These are phyloP conservation scores for Xylaria sp. DNA, from an alignment of 2,329 filamentous ascomycete genomes.

Conservation along the genomic window DNA sequence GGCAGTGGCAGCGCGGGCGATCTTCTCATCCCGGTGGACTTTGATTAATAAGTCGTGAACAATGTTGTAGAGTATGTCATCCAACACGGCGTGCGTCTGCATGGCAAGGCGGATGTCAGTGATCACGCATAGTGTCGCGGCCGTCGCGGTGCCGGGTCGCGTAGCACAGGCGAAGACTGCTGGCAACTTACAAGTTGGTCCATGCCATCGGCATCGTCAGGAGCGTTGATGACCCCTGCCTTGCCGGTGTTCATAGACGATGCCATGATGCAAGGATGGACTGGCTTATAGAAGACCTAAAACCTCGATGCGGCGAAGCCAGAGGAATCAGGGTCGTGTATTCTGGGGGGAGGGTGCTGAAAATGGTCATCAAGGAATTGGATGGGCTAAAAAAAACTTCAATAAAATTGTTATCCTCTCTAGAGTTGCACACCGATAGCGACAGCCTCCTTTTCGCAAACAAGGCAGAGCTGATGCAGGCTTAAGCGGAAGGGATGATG, in stretches of 20 bases:
- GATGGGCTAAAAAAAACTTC: constrained; percentile 15
- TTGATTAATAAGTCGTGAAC: constrained; percentile 79
- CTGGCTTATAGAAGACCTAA: constrained; percentile 24
- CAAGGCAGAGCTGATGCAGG: constrained; percentile 35
- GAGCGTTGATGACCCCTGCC: constrained; percentile 66
- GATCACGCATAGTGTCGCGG: constrained; percentile 18
- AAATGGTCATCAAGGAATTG: constrained; percentile 27
- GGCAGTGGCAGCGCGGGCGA: constrained; percentile 72
- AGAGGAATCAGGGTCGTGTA: constrained; percentile 22
- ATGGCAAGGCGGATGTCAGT: constrained; percentile 25
- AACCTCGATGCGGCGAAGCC: constrained; percentile 27
- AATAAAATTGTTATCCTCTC: constrained; percentile 27
- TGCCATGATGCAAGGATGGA: constrained; percentile 38
- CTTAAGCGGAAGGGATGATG: constrained; percentile 38
- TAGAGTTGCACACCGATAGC: constrained; percentile 28
- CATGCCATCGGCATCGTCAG: constrained; percentile 62
- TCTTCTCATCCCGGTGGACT: constrained; percentile 82
- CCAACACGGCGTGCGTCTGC: constrained; percentile 73
- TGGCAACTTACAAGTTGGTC: constrained; percentile 66
- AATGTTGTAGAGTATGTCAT: constrained; percentile 80
- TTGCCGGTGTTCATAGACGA: constrained; percentile 44
- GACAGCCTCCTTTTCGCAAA: constrained; percentile 33
- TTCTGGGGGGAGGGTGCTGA: constrained; percentile 7
- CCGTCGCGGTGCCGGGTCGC: constrained; percentile 26
- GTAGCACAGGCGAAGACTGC: constrained; percentile 31